These are phyloP conservation scores for Dryadomyces quercus-mongolicae DNA, from an alignment of 2,329 filamentous ascomycete species.

Conservation along the genomic window DNA sequence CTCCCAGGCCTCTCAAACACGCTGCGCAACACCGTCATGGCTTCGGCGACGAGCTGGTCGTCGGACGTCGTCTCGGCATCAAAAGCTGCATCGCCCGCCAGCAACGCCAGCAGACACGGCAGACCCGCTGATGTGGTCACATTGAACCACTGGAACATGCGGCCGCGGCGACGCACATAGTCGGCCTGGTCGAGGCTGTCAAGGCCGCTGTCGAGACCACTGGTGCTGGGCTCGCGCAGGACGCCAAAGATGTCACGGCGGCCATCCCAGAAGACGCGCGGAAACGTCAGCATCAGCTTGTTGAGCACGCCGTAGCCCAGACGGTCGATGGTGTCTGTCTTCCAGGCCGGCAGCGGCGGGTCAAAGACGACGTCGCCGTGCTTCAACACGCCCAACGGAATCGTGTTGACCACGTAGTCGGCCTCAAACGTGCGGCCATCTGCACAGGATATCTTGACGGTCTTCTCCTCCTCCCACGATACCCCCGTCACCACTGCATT, in stretches of 20 bases:
- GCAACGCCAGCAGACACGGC: conserved; percentile 78
- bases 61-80: conserved; percentile 72
- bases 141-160: conserved; percentile 98
- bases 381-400: conserved; percentile 85
- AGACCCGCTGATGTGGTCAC: conserved; percentile 80
- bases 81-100: conserved; percentile 90
- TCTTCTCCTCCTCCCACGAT: conserved; percentile 35
- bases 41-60: conserved; percentile 65
- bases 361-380: conserved; percentile 70
- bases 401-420: conserved; percentile 84
- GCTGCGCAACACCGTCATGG: conserved; percentile 62
- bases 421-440: conserved; percentile 67
- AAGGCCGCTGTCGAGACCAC: conserved; percentile 27
- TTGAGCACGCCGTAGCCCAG: conserved; percentile 91
- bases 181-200: conserved; percentile 58
- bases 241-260: conserved; percentile 89
- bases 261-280: conserved; percentile 82
- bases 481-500: conserved; percentile 58
- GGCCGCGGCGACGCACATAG: conserved; percentile 68
- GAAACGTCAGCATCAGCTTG: conserved; percentile 87
- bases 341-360: conserved; percentile 83
- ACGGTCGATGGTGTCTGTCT: conserved; percentile 64
- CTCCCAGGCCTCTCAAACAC: conserved; percentile 47
- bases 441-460: conserved; percentile 62
- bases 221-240: conserved; percentile 55